phyloP scores from a whole-genome alignment of 164 flowering plant species.

The Litsea cubeba region DNA sequence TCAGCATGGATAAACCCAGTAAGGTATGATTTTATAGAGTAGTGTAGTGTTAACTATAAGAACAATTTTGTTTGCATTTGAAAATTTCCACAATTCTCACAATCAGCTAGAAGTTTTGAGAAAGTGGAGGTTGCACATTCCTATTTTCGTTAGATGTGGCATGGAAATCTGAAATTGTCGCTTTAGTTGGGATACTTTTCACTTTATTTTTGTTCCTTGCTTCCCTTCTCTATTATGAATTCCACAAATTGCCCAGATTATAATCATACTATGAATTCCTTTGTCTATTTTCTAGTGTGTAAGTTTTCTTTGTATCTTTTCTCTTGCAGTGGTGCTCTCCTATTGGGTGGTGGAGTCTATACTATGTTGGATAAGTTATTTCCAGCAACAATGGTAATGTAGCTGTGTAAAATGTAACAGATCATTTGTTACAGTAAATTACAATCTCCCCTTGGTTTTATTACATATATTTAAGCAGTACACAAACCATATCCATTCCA shows the following conservation, averaged over 20 bases:
- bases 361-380: slow-evolving; percentile 77
- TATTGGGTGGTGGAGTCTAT: slow-evolving; percentile 84
- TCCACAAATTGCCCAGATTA: too few species aligned
- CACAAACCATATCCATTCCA: too few species aligned
- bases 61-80: not conserved
- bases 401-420: slow-evolving; percentile 8
- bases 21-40: slow-evolving; percentile 43
- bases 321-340: slow-evolving; percentile 73
- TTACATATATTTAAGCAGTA: too few species aligned
- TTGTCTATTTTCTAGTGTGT: not conserved
- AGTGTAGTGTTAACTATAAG: too few species aligned
- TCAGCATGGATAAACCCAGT: slow-evolving; percentile 94
- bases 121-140: not conserved
- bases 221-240: too few species aligned
- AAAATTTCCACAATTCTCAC: not conserved
- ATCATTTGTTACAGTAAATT: not conserved
- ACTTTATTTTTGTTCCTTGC: too few species aligned
- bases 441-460: too few species aligned
- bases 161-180: not conserved
- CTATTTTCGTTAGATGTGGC: not conserved
- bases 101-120: not conserved
- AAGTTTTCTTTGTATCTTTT: not conserved
- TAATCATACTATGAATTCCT: too few species aligned
- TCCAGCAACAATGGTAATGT: slow-evolving; percentile 74
- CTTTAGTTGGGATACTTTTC: not conserved